Base-by-base conservation (phyloP, 495 filamentous ascomycete species). In the Podospora anserina region DNA sequence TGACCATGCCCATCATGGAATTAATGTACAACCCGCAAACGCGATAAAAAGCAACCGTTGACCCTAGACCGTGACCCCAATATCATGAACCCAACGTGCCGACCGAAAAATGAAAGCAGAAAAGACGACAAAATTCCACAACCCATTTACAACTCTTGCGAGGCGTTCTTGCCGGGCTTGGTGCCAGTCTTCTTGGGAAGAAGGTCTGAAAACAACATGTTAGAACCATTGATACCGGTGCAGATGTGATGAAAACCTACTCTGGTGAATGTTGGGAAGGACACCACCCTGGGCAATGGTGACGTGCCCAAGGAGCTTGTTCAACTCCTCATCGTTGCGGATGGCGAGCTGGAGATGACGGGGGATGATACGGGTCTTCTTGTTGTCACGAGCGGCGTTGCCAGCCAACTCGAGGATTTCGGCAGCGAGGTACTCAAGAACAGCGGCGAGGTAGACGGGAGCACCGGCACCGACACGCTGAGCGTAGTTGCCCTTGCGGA, bases 311-410 rank as follows among this genome's bases (percentile, higher is more conserved):
- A 99, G 87, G 61, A 99, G 93, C 88, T 99, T 99, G 91, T 99
- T 98, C 92, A 99, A 82, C 82, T 99, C 95, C 88, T 99, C 94
- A 82, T 99, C 95, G 82, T 98, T 98, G 74, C 95, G 91, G 86
- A 99, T 99, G 82, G 95, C 95, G 76, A 99, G 94, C 86, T 99
- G 95, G 61, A 99, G 90, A 83, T 99, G 95, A 80, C 95, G 94
- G 71, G 95, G 95, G 73, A 98, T 99, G 86, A 99, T 99, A 91
- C 95, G 93, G 70, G 94, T 99, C 90, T 97, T 98, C 92, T 99
- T 99, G 91, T 98, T 98, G 84, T 99, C 95, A 79, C 95, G 94
- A 68, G 95, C 95, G 72, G 95, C 95, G 80, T 99, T 99, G 76
- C 95, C 95, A 80, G 95, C 95, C 83, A 99, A 86, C 84, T 99